phyloP scores from a whole-genome alignment of 2,329 filamentous ascomycete genomes.

The Onygenales sp. region DNA sequence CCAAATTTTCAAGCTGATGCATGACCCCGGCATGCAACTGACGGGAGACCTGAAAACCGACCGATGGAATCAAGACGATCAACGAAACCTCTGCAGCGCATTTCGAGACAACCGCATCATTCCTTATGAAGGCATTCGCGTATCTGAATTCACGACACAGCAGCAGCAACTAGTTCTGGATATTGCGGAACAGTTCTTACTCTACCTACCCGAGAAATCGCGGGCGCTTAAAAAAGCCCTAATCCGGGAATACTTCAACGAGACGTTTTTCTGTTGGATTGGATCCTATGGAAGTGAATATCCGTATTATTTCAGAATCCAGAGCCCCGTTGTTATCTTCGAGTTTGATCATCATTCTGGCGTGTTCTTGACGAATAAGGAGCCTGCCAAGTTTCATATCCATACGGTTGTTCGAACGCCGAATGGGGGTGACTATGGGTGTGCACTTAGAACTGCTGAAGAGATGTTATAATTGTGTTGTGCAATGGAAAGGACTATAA shows the following conservation, averaged over 20 bases:
- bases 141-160: conserved; percentile 30
- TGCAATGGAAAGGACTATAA: too few species aligned
- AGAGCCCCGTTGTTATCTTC: conserved; percentile 63
- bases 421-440: conserved; percentile 52
- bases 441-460: conserved; percentile 43
- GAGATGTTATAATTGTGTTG: conserved; percentile 12
- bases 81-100: conserved; percentile 67
- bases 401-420: conserved; percentile 41
- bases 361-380: conserved; percentile 63
- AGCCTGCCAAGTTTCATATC: conserved; percentile 70
- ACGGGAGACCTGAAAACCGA: conserved; percentile 39
- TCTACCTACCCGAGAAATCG: conserved; percentile 55
- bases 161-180: conserved; percentile 48
- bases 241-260: conserved; percentile 47
- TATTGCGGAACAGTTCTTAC: conserved; percentile 55
- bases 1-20: conserved; percentile 50
- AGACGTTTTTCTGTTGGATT: conserved; percentile 72
- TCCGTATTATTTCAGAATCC: conserved; percentile 68
- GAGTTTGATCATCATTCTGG: conserved; percentile 77
- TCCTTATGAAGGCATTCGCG: conserved; percentile 59
- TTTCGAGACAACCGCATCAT: conserved; percentile 70
- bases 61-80: conserved; percentile 72
- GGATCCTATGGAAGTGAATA: conserved; percentile 58
- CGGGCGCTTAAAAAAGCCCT: conserved; percentile 47
- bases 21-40: conserved; percentile 55